A percentile compares a stretch with the other conserved stretches of the same genome.
phyloP scores from a whole-genome alignment of 225 moss, liverwort and hornwort genomes.

The Takakia lepidozioides region DNA sequence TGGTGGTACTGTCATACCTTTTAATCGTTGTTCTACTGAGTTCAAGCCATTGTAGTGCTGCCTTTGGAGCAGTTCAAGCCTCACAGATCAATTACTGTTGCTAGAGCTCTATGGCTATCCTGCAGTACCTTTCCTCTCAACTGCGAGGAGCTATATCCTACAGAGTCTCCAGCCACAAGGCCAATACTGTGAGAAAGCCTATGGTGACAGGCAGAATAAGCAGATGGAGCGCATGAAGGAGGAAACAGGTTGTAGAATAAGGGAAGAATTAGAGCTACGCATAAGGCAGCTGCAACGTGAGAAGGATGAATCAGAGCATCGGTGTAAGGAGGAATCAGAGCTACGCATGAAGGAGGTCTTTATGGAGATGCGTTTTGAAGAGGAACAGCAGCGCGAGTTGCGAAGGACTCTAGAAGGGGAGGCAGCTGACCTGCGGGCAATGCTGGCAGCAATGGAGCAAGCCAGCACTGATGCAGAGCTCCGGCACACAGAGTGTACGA shows the following conservation, averaged over 20 bases:
- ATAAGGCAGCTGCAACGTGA: conserved; percentile 14
- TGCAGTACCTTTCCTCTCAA: too few species aligned
- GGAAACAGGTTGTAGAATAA: conserved; percentile 11
- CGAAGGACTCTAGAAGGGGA: conserved; percentile 43
- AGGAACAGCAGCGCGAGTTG: conserved; percentile 40
- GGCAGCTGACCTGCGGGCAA: conserved; percentile 49
- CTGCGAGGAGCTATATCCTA: too few species aligned
- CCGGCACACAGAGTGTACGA: conserved; percentile 35
- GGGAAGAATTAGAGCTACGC: conserved; percentile 24
- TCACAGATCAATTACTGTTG: too few species aligned
- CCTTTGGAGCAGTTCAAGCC: too few species aligned
- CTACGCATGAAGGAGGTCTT: conserved; percentile 34
- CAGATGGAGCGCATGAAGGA: conserved; percentile 22
- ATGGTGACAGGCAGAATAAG: conserved; percentile 41
- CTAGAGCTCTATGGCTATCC: too few species aligned
- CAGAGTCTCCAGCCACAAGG: too few species aligned
- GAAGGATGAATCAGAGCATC: conserved; percentile 26
- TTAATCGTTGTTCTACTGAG: too few species aligned
- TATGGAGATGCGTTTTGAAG: conserved; percentile 28
- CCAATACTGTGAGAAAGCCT: too few species aligned
- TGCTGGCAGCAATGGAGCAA: conserved; percentile 55
- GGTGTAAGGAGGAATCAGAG: conserved; percentile 24
- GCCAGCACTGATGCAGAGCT: conserved; percentile 42
- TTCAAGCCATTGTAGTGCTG: too few species aligned
- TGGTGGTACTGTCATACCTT: too few species aligned